Evolutionary conservation across 169 alveolate species (phyloP), one percentile per base, ranked within the genome.

Genomic region (Plasmodium malariae): DNA sequence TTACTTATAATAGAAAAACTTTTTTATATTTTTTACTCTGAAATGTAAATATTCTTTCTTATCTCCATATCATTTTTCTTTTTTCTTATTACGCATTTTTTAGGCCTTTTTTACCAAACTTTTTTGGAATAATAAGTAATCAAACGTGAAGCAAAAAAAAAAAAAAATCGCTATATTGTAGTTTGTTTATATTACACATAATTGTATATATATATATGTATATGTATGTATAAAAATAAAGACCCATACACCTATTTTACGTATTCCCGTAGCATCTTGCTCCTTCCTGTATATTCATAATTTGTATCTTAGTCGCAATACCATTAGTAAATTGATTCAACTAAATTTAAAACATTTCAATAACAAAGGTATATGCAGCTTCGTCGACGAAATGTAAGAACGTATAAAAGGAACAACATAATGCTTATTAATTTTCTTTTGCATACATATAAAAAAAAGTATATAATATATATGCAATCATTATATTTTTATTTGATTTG

Each of bases 81-180:
- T 30, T 40, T 40, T 74, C 12, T 34, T 17, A 12, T 19, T 6
- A 57, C 62, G 5, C 43, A 45, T 21, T 34, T 36, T 30, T 62
- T 43, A 76, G 89, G 32, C 74, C 74, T 19, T 21, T 45, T n/a
- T 7, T 76, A 34, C 89, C 76, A 21, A 14, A 37, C n/a, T 7
- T 63, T 54, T 30, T 62, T 37, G 89, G 89, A 60, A 24, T 76
- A 76, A 34, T 51, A 48, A 62, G 89, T 76, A 76, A 76, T 45
- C n/a, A 32, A 30, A 71, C 43, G 21, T 71, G 26, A 2, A 24
- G 17, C 9, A 45, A 17, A 45, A 57, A 26, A 19, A 5, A 49
- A 45, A 21, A n/a, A 32, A 49, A 19, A 12, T 19, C 43, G 12
- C 67, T 28, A 43, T 21, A 37, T 32, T n/a, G n/a, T n/a, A n/a